Evolutionary conservation across 1,139 yeast genomes (phyloP), one percentile per base, ranked within the genome.

Genomic region (Taphrina deformans): DNA sequence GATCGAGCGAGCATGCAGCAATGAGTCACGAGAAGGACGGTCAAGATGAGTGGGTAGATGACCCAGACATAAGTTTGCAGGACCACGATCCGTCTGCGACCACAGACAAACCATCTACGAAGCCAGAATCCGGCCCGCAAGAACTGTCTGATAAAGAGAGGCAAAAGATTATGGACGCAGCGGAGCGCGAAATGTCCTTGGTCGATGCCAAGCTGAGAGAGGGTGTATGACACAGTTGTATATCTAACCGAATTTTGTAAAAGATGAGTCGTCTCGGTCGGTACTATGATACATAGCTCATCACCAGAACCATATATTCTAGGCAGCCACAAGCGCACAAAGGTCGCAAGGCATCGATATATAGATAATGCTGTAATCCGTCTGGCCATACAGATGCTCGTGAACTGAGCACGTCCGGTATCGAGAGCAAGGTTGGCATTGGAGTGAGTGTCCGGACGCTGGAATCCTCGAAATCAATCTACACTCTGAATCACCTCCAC

Each of bases 101-200:
- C 9, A 12, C 24, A 14, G 48, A n/a, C 31, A 14, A 2, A 24
- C 23, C 35, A 14, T 23, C 35, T 7, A 23, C 58, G 9, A 21
- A 40, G n/a, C 35, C 35, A 40, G 31, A 21, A 10, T 23, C 23
- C 18, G 24, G 35, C 21, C 26, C 58, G 12, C 31, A 35, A 5
- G 58, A 53, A 24, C 1, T 24, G 45, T 21, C 58, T 12, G 58
- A 53, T 38, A 33, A 38, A 23, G 58, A 53, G 31, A 46, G 45
- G 21, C 58, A 38, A 31, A 38, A 24, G 23, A 53, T 53, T 14
- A 18, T 53, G 48, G 58, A 53, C 16, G 48, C 48, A 33, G 58
- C 58, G n/a, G 58, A 53, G 35, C 31, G 58, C 3, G 58, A 53
- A 23, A 53, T 53, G 58, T 46, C 58, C 31, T 10, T 53, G 18